Base-by-base conservation (phyloP, 495 filamentous ascomycete species). In the Penicillium manginii region DNA sequence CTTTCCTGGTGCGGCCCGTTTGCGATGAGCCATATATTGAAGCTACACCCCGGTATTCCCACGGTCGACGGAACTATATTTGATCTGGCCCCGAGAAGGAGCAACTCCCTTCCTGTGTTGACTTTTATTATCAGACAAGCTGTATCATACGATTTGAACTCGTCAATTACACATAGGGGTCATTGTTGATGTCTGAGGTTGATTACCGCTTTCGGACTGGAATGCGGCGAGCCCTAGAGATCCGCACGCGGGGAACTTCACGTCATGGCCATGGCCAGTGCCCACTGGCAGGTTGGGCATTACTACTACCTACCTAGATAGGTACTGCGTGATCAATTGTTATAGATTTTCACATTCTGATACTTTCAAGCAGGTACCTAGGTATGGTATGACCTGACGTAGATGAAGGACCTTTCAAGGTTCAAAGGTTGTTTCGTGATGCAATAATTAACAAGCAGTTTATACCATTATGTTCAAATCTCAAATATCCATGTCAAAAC, bases 1-100 rank as follows among this genome's bases (percentile, higher is more conserved):
- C 33, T 17, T 53, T 53, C 15, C 21, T 29, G 57, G 46, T 14
- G 37, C 52, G 52, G 49, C 40, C 50, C 57, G 51, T 54, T 59
- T 54, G 42, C 51, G 51, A 54, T 37, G 14, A 19, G 15, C 45
- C 45, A 22, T 40, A n/a, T 9, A n/a, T 19, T 43, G 40, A 43
- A 19, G 40, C 40, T 43, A 43, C 19, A 17, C 40, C 40, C 5
- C 8, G 40, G 22, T 22, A 47, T 9, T 26, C 22, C 45, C 45
- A n/a, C 21, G 11, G 19, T 26, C 26, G 11, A 3, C 22, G 11
- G 11, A 47, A 47, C 21, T 26, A 47, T 23, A 47, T 9, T 4
- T n/a, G n/a, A 19, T 21, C 2, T 0, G 12, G 9, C 4, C 2
- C 9, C 4, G 9, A 14, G 11, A 37, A 37, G 35, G 35, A 29